Evolutionary conservation across 1,139 yeast genomes (phyloP).

Genomic region (Wickerhamomyces sp.): DNA sequence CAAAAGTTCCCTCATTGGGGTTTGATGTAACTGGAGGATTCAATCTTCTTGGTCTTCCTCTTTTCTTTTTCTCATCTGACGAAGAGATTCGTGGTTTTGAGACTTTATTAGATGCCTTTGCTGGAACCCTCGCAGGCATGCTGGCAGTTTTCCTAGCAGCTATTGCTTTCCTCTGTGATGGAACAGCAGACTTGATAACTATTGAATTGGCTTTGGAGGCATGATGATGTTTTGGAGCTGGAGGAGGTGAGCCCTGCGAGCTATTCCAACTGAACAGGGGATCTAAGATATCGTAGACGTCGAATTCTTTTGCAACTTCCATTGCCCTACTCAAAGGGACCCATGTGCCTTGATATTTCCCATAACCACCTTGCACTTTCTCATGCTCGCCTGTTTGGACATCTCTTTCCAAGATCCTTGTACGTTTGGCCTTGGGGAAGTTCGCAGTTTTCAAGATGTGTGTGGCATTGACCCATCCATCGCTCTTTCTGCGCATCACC

Average conservation of each 20-base stretch:
- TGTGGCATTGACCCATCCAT: slow-evolving; percentile 98
- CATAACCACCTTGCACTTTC: slow-evolving; percentile 96
- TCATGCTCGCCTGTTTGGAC: slow-evolving; percentile 85
- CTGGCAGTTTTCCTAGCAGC: slow-evolving; percentile 21
- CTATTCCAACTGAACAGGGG: slow-evolving; percentile 66
- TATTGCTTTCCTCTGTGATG: slow-evolving; percentile 11
- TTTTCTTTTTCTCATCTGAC: slow-evolving; percentile 28
- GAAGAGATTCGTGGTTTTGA: slow-evolving; percentile 8
- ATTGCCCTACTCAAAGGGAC: slow-evolving; percentile 69
- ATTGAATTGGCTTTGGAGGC: slow-evolving; percentile 36
- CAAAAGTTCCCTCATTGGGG: slow-evolving; percentile 22
- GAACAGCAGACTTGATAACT: slow-evolving; percentile 6
- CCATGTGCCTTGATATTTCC: slow-evolving; percentile 98
- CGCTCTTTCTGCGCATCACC: slow-evolving; percentile 86
- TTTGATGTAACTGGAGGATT: slow-evolving; percentile 12
- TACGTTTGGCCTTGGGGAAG: slow-evolving; percentile 90
- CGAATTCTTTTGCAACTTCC: slow-evolving; percentile 61
- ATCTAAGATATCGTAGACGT: slow-evolving; percentile 58
- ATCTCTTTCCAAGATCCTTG: slow-evolving; percentile 87
- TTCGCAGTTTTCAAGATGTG: slow-evolving; percentile 92
- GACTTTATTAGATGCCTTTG: neutral
- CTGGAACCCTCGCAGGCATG: slow-evolving; percentile 19
- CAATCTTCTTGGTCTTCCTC: slow-evolving; percentile 47
- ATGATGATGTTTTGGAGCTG: slow-evolving; percentile 81
- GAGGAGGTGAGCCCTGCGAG: slow-evolving; percentile 71